Evolutionary conservation across 768 basidiomycete species (phyloP), one percentile per base, ranked within the genome.

Genomic region (Mycena haematopus): DNA sequence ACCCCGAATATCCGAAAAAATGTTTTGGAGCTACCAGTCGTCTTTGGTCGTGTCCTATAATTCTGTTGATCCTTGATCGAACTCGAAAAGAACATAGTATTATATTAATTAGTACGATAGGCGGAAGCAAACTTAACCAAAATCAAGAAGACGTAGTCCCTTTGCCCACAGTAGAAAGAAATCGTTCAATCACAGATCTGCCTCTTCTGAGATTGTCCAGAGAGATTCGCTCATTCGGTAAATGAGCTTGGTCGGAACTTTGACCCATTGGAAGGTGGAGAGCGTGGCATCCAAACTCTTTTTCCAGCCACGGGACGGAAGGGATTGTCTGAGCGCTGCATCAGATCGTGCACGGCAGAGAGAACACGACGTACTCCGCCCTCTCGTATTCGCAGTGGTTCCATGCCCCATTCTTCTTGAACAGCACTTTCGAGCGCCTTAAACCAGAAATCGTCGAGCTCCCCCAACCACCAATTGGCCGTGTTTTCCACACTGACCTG

Each of bases 391-490:
- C 92, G 86, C 64, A 97, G 74, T 5, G 96, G 96, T 62, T 88
- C 83, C 45, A 88, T 79, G 6, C 88, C 88, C 96, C 96, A 99
- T 69, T 96, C 93, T 47, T 92, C 88, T 52, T 82, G 79, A 0
- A 99, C 87, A 22, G 94, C 91, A 40, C 80, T 77, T 72, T 96
- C 93, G 53, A 99, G 81, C 0, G 92, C 88, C 65, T 87, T 84
- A 79, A 96, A 96, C 87, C 92, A 97, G 4, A 83, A 83, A 61
- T 90, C 89, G 56, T 93, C 86, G 42, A 96, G 82, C 57, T 91
- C 87, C 0, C 96, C 95, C 2, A 99, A 82, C 96, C 96, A 99
- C 96, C 96, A 99, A 69, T 95, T 90, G 0, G 95, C 95, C 2
- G 85, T 89, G 62, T 93, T 91, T 45, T 91, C 86, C 56, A 97